Base-by-base conservation (phyloP, 768 basidiomycete genomes). In the Amanita muscaria region DNA sequence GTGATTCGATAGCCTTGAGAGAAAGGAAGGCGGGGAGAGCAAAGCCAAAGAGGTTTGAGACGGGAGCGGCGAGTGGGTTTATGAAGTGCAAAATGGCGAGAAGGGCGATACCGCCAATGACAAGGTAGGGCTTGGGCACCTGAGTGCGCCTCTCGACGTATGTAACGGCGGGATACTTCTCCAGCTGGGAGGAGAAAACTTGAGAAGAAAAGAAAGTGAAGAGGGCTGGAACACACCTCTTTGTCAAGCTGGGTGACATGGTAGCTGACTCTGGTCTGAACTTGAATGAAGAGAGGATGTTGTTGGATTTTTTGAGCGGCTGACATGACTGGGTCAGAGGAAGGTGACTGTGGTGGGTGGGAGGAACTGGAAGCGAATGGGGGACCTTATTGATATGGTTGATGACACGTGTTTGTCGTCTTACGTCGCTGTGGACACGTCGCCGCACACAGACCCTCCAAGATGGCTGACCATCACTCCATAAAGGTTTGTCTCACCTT, bases 21-120 rank as follows among this genome's bases (percentile, higher is more conserved):
- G 92, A 96, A 63, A 96, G 79, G 64, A 90, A 98, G 4, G 92
- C 91, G 22, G 96, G 96, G 56, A 98, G 74, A 24, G 69, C 88
- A 84, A 87, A 98, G 41, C 93, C 96, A 57, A 99, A 79, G 56
- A 96, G 72, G 67, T 96, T 94, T 48, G 94, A 94, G 52, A 94
- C 75, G 56, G 92, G 88, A 3, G 81, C 76, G 39, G 96, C 96
- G 57, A 93, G 81, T 41, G 91, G 76, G 70, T 93, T 94, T 78
- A 93, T 68, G 58, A 81, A 74, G 70, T 91, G 84, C 57, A 89
- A 76, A 59, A 83, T 59, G 40, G 77, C 68, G 62, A 86, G 72
- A 55, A 93, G 65, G 46, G 72, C 49, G 44, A 81, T 66, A 50
- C 74, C 72, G 45, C 86, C 88, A 53, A 97, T 64, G 52, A 88